Evolutionary conservation across 2,329 filamentous ascomycete species (phyloP).

Genomic region (Paecilomyces sp.): DNA sequence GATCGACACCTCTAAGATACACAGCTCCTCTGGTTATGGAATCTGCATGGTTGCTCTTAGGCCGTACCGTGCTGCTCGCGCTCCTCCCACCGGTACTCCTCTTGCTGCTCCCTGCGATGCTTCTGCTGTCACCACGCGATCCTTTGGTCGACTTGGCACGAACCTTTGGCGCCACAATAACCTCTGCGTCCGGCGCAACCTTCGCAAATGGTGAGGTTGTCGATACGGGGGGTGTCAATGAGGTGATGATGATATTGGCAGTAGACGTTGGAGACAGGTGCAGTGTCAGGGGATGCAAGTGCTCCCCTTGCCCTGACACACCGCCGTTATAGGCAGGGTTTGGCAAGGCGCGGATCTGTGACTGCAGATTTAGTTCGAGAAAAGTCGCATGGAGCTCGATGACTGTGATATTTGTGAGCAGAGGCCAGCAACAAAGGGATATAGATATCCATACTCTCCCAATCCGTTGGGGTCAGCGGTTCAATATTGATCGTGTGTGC

Average conservation of each 20-base stretch:
- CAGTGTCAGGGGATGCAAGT: conserved; percentile 74
- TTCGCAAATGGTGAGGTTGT: conserved; percentile 74
- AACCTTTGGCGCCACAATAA: conserved; percentile 92
- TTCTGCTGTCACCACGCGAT: conserved; percentile 65
- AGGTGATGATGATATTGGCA: conserved; percentile 80
- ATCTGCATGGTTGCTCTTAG: conserved; percentile 54
- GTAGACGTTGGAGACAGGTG: conserved; percentile 94
- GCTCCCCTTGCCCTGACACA: conserved; percentile 42
- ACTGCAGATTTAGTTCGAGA: conserved; percentile 84
- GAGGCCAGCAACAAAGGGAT: background rate
- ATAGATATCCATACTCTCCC: conserved; percentile 61
- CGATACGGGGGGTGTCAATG: conserved; percentile 67
- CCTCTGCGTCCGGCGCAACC: conserved; percentile 87
- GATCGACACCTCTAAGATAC: conserved; percentile 75
- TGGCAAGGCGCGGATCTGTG: conserved; percentile 85
- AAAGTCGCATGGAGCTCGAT: conserved; percentile 97
- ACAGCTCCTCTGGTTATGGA: conserved; percentile 48
- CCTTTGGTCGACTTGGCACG: conserved; percentile 61
- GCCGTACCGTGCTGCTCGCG: conserved; percentile 61
- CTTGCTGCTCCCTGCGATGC: conserved; percentile 70
- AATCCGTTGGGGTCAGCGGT: conserved; percentile 87
- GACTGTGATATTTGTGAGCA: conserved; percentile 37
- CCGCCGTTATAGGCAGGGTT: conserved; percentile 64
- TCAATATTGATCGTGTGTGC: conserved; percentile 96
- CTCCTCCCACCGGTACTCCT: conserved; percentile 67